These are phyloP conservation scores for Collybia sp. DNA, from an alignment of 768 basidiomycete genomes.

Conservation along the genomic window DNA sequence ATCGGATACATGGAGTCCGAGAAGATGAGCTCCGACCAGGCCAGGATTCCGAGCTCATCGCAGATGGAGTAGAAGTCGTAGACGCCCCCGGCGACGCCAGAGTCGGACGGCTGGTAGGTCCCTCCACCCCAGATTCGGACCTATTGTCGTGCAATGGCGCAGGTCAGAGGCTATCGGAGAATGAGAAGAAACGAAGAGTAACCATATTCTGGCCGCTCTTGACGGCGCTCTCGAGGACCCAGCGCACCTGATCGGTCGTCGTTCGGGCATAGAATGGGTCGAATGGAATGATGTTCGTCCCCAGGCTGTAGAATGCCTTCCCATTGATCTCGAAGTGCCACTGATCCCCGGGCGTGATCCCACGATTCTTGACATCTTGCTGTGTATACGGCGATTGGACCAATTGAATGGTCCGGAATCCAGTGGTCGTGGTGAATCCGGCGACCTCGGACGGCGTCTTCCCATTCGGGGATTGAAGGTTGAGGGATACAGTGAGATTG, in stretches of 20 bases:
- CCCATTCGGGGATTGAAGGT: conserved; percentile 13
- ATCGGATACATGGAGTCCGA: conserved; percentile 53
- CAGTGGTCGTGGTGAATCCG: conserved; percentile 40
- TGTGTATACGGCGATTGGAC: conserved; percentile 43
- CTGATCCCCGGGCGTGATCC: conserved; percentile 55
- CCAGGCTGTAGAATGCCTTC: conserved; percentile 47
- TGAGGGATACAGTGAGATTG: conserved; percentile 40
- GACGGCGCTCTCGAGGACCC: conserved; percentile 53
- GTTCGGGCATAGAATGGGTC: conserved; percentile 55
- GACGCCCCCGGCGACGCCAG: conserved; percentile 34
- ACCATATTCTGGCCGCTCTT: conserved; percentile 59
- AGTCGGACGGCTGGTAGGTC: conserved; percentile 40
- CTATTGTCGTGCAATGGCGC: conserved; percentile 26
- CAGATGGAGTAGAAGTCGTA: conserved; percentile 56
- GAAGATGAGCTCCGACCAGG: conserved; percentile 60
- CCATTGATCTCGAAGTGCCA: conserved; percentile 62
- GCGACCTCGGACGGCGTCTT: conserved; percentile 15
- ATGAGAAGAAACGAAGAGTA: not conserved
- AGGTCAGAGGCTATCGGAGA: not conserved
- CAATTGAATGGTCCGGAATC: conserved; percentile 56
- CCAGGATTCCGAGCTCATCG: conserved; percentile 57
- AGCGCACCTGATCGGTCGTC: conserved; percentile 43
- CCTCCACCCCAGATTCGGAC: conserved; percentile 60
- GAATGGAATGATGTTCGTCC: conserved; percentile 58
- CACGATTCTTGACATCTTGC: conserved; percentile 35